Evolutionary conservation across 225 moss, liverwort and hornwort genomes (phyloP).

Genomic region (Sphagnum contortum): DNA sequence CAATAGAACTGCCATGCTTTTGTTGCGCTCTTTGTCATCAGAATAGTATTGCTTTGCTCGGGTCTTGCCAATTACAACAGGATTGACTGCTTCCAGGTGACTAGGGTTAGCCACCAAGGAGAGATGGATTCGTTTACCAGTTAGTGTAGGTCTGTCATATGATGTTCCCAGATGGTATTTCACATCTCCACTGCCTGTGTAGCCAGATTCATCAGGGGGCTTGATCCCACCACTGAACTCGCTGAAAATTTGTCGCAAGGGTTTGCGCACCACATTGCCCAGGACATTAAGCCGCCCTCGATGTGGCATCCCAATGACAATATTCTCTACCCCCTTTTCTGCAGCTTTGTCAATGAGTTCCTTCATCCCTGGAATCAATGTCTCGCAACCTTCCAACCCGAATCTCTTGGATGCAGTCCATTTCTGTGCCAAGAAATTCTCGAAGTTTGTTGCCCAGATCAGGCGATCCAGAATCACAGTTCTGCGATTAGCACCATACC

Average conservation of each 20-base stretch:
- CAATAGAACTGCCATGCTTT: constrained; percentile 80
- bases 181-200: constrained; percentile 96
- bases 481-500: constrained; percentile 50
- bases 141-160: constrained; percentile 79
- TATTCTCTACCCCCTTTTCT: constrained; percentile 73
- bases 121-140: constrained; percentile 82
- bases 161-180: constrained; percentile 98
- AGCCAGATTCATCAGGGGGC: constrained; percentile 85
- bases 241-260: constrained; percentile 87
- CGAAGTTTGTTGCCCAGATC: constrained; percentile 86
- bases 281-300: constrained; percentile 93
- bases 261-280: constrained; percentile 94
- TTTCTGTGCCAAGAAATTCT: constrained; percentile 94
- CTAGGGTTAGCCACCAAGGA: constrained; percentile 97
- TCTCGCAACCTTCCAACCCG: constrained; percentile 96
- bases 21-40: constrained; percentile 60
- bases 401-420: constrained; percentile 99
- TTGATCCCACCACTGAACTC: constrained; percentile 98
- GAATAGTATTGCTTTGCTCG: constrained; percentile 93
- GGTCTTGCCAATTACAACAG: constrained; percentile 94
- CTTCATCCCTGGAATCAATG: constrained; percentile 99
- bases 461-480: constrained; percentile 79
- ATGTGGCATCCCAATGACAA: constrained; percentile 97
- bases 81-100: constrained; percentile 93
- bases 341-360: constrained; percentile 92